These are phyloP conservation scores for Colletotrichum cuscutae DNA, from an alignment of 2,329 filamentous ascomycete species.

Conservation along the genomic window DNA sequence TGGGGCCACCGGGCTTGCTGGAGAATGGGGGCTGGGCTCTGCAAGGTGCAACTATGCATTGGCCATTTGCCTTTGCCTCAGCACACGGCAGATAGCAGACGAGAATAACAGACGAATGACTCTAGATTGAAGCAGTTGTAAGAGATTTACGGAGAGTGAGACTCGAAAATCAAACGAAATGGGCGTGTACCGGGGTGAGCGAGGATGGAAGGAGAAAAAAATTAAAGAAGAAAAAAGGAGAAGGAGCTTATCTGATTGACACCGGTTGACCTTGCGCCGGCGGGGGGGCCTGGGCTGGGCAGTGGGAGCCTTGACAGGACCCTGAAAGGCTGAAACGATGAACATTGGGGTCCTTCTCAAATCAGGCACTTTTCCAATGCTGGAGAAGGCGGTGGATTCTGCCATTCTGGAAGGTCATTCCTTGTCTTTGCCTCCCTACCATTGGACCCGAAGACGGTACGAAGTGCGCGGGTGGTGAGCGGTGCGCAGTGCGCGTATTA, in stretches of 20 bases:
- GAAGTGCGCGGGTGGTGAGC: not conserved
- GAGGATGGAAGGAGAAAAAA: not conserved
- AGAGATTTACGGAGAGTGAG: not conserved
- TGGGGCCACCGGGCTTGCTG: not conserved
- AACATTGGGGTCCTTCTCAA: conserved; percentile 14
- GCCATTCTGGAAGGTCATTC: too few species aligned
- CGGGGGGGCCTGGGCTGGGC: not conserved
- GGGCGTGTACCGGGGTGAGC: not conserved
- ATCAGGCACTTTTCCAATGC: conserved; percentile 15
- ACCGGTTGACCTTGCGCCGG: not conserved
- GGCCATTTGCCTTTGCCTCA: too few species aligned
- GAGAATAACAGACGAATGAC: not conserved
- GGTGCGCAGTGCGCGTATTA: not conserved
- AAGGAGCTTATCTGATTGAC: conserved; percentile 17
- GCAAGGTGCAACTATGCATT: not conserved
- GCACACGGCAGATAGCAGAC: too few species aligned
- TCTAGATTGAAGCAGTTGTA: not conserved
- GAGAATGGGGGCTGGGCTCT: not conserved
- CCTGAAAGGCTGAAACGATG: conserved; percentile 32
- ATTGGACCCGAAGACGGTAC: not conserved
- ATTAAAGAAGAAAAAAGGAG: not conserved
- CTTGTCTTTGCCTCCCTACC: too few species aligned
- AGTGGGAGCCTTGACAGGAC: conserved; percentile 18
- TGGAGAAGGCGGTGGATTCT: not conserved
- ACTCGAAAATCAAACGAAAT: not conserved